phyloP scores from a whole-genome alignment of 2,329 filamentous ascomycete species.

The Alternaria triticimaculans region DNA sequence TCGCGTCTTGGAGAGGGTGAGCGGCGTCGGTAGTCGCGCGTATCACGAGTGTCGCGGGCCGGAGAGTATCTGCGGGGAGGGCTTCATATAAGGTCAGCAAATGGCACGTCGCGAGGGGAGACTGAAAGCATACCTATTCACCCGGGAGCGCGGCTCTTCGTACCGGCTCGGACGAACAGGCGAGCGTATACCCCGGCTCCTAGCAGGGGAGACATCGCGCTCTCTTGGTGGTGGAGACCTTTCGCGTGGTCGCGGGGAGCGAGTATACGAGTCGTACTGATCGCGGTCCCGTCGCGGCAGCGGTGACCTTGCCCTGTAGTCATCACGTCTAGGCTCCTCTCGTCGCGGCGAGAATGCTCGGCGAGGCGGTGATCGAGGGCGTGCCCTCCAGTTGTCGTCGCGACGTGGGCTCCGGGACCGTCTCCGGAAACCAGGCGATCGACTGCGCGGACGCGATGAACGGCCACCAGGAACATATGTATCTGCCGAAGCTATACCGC shows the following conservation, averaged over 20 bases:
- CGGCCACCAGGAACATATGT: slow-evolving; percentile 50
- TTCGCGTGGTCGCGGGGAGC: slow-evolving; percentile 52
- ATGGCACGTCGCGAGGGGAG: neutral
- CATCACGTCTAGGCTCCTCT: slow-evolving; percentile 34
- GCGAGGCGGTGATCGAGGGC: slow-evolving; percentile 58
- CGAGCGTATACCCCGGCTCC: slow-evolving; percentile 55
- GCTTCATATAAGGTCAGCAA: slow-evolving; percentile 27
- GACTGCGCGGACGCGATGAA: slow-evolving; percentile 46
- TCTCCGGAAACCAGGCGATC: slow-evolving; percentile 48
- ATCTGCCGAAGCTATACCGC: slow-evolving; percentile 47
- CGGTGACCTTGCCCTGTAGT: slow-evolving; percentile 50
- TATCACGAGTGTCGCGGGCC: slow-evolving; percentile 50
- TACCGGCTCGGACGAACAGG: slow-evolving; percentile 51
- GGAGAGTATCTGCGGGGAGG: slow-evolving; percentile 52
- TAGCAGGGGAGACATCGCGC: slow-evolving; percentile 55
- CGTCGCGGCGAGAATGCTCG: slow-evolving; percentile 50
- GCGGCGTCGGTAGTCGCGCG: slow-evolving; percentile 59
- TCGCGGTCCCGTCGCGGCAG: slow-evolving; percentile 51
- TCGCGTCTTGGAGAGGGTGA: slow-evolving; percentile 61
- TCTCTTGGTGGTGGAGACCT: slow-evolving; percentile 54
- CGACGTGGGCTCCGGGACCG: slow-evolving; percentile 51
- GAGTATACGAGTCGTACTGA: slow-evolving; percentile 48
- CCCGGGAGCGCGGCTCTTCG: slow-evolving; percentile 54
- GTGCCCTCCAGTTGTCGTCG: slow-evolving; percentile 52
- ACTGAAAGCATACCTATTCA: slow-evolving; percentile 36